A percentile compares a stretch with the other conserved stretches of the same genome.
These are phyloP conservation scores for Fusarium sacchari DNA, from an alignment of 2,329 filamentous ascomycete genomes.

Conservation along the genomic window DNA sequence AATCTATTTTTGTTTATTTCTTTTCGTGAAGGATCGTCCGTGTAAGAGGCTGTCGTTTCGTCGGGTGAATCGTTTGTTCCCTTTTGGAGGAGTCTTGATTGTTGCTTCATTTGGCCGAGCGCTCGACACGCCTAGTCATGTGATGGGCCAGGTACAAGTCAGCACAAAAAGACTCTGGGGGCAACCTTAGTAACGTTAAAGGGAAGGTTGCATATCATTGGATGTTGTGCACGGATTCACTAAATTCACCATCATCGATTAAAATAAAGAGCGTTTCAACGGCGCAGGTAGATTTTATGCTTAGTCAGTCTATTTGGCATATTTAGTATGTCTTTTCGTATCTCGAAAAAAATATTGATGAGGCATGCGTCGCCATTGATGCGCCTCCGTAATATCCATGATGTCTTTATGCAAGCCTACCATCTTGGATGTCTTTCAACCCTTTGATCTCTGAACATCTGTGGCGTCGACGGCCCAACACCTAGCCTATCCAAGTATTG, in stretches of 20 bases:
- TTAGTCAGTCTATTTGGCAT: background rate
- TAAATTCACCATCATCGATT: background rate
- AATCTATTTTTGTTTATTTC: background rate
- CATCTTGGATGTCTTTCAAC: background rate
- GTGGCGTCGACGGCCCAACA: slow-evolving; percentile 18
- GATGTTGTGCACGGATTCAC: background rate
- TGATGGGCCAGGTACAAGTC: slow-evolving; percentile 40
- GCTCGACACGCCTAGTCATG: slow-evolving; percentile 21
- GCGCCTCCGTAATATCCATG: background rate
- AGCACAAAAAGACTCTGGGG: slow-evolving; percentile 2
- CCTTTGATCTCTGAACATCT: background rate
- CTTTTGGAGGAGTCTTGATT: slow-evolving; percentile 17
- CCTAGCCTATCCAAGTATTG: background rate
- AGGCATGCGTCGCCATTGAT: background rate
- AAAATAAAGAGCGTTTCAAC: background rate
- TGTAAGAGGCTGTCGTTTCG: slow-evolving; percentile 6
- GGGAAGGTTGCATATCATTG: background rate
- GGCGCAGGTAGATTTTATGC: background rate
- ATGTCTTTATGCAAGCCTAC: background rate
- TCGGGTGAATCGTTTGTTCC: background rate
- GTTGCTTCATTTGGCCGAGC: slow-evolving; percentile 15
- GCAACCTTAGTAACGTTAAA: no score
- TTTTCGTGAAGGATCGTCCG: background rate
- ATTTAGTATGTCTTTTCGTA: background rate
- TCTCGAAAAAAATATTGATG: background rate